Evolutionary conservation across 148 eudicot species (phyloP).

Genomic region (Chenopodium quinoa): DNA sequence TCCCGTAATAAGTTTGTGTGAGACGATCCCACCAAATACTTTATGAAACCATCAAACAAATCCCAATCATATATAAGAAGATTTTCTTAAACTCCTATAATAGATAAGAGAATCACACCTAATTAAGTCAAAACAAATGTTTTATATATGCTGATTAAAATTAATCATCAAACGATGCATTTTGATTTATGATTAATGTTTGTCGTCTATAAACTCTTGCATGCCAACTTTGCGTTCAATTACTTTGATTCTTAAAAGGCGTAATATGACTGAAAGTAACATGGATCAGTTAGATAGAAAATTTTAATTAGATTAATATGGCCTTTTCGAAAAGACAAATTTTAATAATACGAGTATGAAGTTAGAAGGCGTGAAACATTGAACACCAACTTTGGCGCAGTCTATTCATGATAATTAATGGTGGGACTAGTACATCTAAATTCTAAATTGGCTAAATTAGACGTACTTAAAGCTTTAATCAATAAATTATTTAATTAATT

Average conservation of each 20-base stretch:
- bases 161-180: not conserved
- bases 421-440: constrained; percentile 12
- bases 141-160: not conserved
- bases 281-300: not conserved
- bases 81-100: not conserved
- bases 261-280: not conserved
- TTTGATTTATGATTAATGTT: not conserved
- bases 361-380: constrained; percentile 12
- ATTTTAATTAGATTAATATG: no score
- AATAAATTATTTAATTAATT: not conserved
- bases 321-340: not conserved
- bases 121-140: not conserved
- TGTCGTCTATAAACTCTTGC: not conserved
- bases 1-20: no score
- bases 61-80: not conserved
- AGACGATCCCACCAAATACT: no score
- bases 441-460: constrained; percentile 7
- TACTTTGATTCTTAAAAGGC: not conserved
- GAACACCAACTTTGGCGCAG: constrained; percentile 10
- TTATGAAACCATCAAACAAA: not conserved
- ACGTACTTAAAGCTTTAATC: not conserved
- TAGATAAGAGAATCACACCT: not conserved
- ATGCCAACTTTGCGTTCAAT: not conserved
- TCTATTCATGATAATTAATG: not conserved
- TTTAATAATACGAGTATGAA: not conserved